Evolutionary conservation across 1,284 basidiomycete genomes (phyloP), one percentile per base, ranked within the genome.

Genomic region (Rhodotorula sp.): DNA sequence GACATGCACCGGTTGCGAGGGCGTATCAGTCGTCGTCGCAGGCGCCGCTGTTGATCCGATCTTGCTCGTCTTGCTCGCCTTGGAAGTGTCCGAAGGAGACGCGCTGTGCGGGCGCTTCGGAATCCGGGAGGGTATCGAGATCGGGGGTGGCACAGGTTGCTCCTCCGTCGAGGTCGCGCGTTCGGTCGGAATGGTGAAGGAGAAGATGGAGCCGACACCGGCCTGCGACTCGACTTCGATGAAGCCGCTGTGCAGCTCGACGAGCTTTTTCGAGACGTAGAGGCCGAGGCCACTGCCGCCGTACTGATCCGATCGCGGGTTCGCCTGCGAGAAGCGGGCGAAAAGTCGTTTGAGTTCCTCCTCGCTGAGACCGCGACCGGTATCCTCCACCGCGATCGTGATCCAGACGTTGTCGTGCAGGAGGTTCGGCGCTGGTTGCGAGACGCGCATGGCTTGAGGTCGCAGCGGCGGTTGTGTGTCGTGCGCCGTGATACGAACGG

Each of bases 261-360:
- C 70, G 29, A 78, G 64, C 31, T 65, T 49, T 39, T 67, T 67
- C 6, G 63, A 67, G 23, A 77, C 73, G 62, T 67, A 76, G 3
- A 76, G 65, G 2, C 75, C 75, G 21, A 76, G 68, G 7, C 75
- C 68, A 5, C 49, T 43, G 5, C 64, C 64, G 48, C 64, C 64
- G 34, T 65, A 65, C 58, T 65, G 64, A 54, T 72, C 70, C 10
- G 69, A 72, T 48, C 70, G 73, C 3, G 76, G 76, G 21, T 69
- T 71, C n/a, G 77, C 77, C 58, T 79, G 78, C 2, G 65, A 31
- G 68, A 76, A 76, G 7, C 73, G 64, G 18, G 75, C 72, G 56
- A 76, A 73, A 23, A 75, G 74, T 20, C 68, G 65, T 16, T 34
- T 46, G 39, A 65, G 60, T 34, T 70, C 63, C 14, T 68, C 65